Evolutionary conservation across 2,329 filamentous ascomycete genomes (phyloP).

Genomic region (Aureobasidium sp.): DNA sequence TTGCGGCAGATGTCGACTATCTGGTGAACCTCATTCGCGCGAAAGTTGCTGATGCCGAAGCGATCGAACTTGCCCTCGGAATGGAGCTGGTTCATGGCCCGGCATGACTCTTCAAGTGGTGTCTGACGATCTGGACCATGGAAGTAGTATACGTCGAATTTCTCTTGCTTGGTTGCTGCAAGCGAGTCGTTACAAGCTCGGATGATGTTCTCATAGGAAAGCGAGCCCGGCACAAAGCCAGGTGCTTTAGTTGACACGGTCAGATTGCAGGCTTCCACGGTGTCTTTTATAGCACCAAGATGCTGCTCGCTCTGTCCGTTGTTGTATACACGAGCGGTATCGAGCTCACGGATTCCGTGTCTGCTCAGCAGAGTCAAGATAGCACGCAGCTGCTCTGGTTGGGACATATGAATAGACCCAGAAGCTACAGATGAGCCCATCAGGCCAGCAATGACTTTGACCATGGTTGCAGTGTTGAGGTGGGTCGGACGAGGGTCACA

Average conservation of each 20-base stretch:
- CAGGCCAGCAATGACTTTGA: constrained; percentile 22
- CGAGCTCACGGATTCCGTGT: constrained; percentile 27
- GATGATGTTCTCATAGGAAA: constrained; percentile 20
- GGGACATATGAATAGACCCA: constrained; percentile 18
- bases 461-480: constrained; percentile 15
- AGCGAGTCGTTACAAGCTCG: constrained; percentile 20
- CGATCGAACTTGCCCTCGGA: constrained; percentile 35
- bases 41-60: constrained; percentile 42
- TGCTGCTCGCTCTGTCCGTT: constrained; percentile 31
- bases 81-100: constrained; percentile 35
- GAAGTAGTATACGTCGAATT: constrained; percentile 34
- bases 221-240: constrained; percentile 20
- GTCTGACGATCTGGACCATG: constrained; percentile 39
- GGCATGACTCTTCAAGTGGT: constrained; percentile 32
- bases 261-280: constrained; percentile 14
- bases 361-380: constrained; percentile 25
- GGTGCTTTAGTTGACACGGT: constrained; percentile 23
- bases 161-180: constrained; percentile 19
- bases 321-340: constrained; percentile 33
- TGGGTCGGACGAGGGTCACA: too few relatives aligned
- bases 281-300: constrained; percentile 28
- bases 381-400: constrained; percentile 16
- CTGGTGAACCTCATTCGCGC: constrained; percentile 35
- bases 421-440: constrained; percentile 21
- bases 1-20: constrained; percentile 33